Base-by-base conservation (phyloP, 768 basidiomycete species). In the Multifurca ochricompacta region DNA sequence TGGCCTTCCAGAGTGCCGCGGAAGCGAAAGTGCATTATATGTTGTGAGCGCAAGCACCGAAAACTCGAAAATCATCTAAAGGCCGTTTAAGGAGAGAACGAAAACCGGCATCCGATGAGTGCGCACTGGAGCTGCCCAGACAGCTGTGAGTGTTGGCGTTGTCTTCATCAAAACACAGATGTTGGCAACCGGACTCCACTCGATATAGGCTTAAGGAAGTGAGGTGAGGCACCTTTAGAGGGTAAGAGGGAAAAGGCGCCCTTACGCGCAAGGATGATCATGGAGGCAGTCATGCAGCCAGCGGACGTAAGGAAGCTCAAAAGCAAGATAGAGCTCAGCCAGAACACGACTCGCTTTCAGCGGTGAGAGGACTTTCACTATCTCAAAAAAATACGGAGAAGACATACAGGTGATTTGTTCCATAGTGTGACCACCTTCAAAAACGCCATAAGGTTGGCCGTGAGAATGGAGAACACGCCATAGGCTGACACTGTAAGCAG, bases 1-100 rank as follows among this genome's bases (percentile, higher is more conserved):
- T 1, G 63, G 65, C 21, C 62, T 54, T 23, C 65, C 47, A 16
- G 63, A 57, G 4, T 58, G 48, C 6, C 68, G 67, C 5, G 73
- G 73, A 1, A 66, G 60, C 32, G 69, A 68, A 18, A 72, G 53
- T 1, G 71, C 71, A 54, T 72, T 71, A 49, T 68, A 68, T 28
- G 62, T 56, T 1, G 65, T 69, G 10, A 67, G 64, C 9, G 60
- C 27, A 7, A 74, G 59, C 2, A 73, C 69, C 36, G 65, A 45
- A 14, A 68, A 18, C 51, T 71, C 73, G 46, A 72, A 72, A 11
- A 66, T 45, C 54, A 72, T 59, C 71, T 73, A 54, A 21, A 18
- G 25, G 14, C 6, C 35, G 35, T 31, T 47, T 34, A n/a, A 25
- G 18, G 19, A 21, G 32, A 41, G 11, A 35, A 41, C 18, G 23